Base-by-base conservation (phyloP, 208 protist genomes). In the Trypanosoma lewisi region DNA sequence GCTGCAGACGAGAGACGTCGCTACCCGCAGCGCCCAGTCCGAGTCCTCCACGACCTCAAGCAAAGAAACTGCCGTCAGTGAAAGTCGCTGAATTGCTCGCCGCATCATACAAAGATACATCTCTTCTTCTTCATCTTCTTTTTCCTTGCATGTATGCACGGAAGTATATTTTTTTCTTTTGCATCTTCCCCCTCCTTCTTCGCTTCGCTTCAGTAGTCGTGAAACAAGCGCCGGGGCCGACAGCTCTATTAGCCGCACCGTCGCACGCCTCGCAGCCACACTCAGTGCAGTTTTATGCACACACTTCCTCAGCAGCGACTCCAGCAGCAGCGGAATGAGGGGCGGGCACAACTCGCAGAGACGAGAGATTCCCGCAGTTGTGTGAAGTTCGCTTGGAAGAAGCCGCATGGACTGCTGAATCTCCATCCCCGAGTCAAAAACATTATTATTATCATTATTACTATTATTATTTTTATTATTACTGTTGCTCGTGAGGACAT, bases 321-420 rank as follows among this genome's bases (percentile, higher is more conserved):
- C 73, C n/a, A 79, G 60, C 2, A 82, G 23, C 12, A 68, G 23
- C 17, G 64, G 63, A 17, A 74, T 5, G 57, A 82, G 62, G 4
- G 65, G 52, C 7, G 77, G 63, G 19, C 52, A 78, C n/a, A 73
- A 21, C 8, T 39, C 37, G 5, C 23, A 51, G 9, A 78, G 28
- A 8, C 63, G 58, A 42, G 49, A 8, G 2, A 82, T 42, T 16
- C 71, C 77, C 23, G 55, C 49, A 31, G 60, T 23, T 9, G 62
- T 57, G 21, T 67, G 77, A 4, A 78, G 57, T 25, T 63, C 50
- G 8, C 53, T 27, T 7, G 77, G 77, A 37, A 73, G 49, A 42
- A 67, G 52, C 30, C 59, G 57, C 53, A 73, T 53, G 27, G 47
- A 41, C 36, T 70, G 65, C 42, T 63, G 42, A 5, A 42, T 5